These are phyloP conservation scores for Pichia heedii DNA, from an alignment of 805 yeast genomes.

Conservation along the genomic window DNA sequence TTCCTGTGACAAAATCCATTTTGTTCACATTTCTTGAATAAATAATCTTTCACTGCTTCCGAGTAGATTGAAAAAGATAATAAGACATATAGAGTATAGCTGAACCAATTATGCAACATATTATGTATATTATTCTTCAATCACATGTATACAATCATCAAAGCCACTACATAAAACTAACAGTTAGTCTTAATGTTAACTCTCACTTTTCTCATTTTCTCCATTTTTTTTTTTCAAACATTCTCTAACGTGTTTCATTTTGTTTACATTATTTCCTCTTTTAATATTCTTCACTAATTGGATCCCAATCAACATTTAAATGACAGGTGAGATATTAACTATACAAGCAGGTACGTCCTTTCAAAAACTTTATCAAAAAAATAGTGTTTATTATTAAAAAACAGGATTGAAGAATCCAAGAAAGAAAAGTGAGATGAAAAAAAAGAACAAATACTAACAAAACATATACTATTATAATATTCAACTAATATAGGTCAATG, in stretches of 20 bases:
- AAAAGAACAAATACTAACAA: neutral
- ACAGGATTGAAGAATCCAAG: too few relatives aligned
- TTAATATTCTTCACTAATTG: neutral
- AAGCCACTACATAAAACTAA: too few relatives aligned
- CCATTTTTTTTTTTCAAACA: too few relatives aligned
- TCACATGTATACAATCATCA: too few relatives aligned
- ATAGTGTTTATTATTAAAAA: too few relatives aligned
- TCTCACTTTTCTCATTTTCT: too few relatives aligned
- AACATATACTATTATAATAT: neutral
- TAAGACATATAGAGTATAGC: neutral
- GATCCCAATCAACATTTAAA: too few relatives aligned
- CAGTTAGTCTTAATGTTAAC: too few relatives aligned
- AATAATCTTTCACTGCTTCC: slow-evolving; percentile 46
- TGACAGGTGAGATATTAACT: slow-evolving; percentile 61
- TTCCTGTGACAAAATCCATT: slow-evolving; percentile 81
- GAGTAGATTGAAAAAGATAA: slow-evolving; percentile 1
- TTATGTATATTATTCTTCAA: too few relatives aligned
- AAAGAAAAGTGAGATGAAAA: neutral
- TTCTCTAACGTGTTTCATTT: neutral
- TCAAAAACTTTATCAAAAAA: too few relatives aligned
- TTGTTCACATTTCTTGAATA: slow-evolving; percentile 70
- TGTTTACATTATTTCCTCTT: neutral
- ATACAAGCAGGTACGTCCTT: slow-evolving; percentile 51
- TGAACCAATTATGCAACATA: neutral
- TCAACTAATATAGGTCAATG: slow-evolving; percentile 58